Evolutionary conservation across 192 early-diverging fungal species (phyloP).

Genomic region (Coemansia sp.): DNA sequence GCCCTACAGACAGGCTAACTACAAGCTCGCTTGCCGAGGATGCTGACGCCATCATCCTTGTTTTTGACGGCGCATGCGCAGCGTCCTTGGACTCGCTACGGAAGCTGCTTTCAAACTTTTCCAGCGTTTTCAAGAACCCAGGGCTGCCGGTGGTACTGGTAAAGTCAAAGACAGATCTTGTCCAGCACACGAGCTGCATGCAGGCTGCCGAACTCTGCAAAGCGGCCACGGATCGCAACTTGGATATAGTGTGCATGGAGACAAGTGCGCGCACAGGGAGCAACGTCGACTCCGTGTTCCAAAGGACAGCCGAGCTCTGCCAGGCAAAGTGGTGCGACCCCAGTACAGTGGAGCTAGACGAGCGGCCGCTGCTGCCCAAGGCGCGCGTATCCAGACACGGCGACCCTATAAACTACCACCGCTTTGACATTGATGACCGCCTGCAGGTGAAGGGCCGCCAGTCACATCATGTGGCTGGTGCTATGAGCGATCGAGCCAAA

Average conservation of each 20-base stretch:
- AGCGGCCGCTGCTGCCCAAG: constrained; percentile 11
- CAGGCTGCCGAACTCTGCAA: constrained; percentile 21
- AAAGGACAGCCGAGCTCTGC: constrained; percentile 26
- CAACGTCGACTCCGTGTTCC: constrained; percentile 30
- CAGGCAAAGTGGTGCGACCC: constrained; percentile 7
- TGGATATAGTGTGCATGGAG: constrained; percentile 22
- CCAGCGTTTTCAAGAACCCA: not conserved
- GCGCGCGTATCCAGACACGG: constrained; percentile 36
- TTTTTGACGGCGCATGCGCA: constrained; percentile 17
- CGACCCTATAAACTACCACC: constrained; percentile 40
- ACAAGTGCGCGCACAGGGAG: constrained; percentile 38
- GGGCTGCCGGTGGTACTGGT: constrained; percentile 24
- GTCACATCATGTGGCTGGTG: not conserved
- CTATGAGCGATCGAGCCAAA: constrained; percentile 8
- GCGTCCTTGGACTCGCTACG: constrained; percentile 14
- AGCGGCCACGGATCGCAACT: not conserved
- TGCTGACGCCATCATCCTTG: constrained; percentile 44
- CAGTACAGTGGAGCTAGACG: not conserved
- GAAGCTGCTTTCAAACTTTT: constrained; percentile 7
- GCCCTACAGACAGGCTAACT: constrained; percentile 9
- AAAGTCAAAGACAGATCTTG: constrained; percentile 24
- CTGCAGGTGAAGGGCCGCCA: not conserved
- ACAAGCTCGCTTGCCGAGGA: constrained; percentile 37
- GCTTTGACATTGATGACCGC: constrained; percentile 26
- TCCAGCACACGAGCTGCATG: not conserved